Base-by-base conservation (phyloP, 768 basidiomycete genomes). In the Lentinula detonsa region DNA sequence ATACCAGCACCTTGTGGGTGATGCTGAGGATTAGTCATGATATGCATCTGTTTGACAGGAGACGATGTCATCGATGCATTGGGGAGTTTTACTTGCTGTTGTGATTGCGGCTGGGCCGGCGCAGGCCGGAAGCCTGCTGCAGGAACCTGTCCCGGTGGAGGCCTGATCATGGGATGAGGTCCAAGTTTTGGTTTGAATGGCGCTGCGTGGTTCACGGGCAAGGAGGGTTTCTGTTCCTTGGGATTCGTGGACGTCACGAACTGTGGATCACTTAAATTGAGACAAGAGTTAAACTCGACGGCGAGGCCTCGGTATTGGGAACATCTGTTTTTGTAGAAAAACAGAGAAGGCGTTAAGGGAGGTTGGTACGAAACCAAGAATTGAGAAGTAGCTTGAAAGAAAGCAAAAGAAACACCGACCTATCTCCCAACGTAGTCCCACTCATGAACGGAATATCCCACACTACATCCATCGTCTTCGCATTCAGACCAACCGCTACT, bases 401-500 rank as follows among this genome's bases (percentile, higher is more conserved):
- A n/a, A 28, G 11, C 40, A n/a, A 18, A 34, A 51, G 61, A 37
- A 21, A 37, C 21, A 68, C 69, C 21, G 66, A 93, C 91, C 95
- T 80, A 67, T 91, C 92, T 3, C 87, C 86, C 10, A 98, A 76
- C 0, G 91, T 97, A 2, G 83, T 81, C 6, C 97, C 97, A 21
- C 93, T 87, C 85, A 99, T 92, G 75, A 99, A 98, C 1, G 93
- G 82, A 23, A 90, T 87, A 71, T 99, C 97, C 92, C 97, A 98
- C 0, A 96, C 83, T 23, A 98, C 90, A 71, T 98, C 97, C 83
- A 98, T 90, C 3, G 89, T 85, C 69, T 88, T 91, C 2, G 87
- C 75, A 66, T 88, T 92, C 67, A 99, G 74, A 13, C 95, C 93
- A 57, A 98, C 84, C 28, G 98, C 95, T 15, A 96, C 93, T 21